Evolutionary conservation across 148 eudicot species (phyloP), one percentile per base, ranked within the genome.

Genomic region (Oxyria digyna): DNA sequence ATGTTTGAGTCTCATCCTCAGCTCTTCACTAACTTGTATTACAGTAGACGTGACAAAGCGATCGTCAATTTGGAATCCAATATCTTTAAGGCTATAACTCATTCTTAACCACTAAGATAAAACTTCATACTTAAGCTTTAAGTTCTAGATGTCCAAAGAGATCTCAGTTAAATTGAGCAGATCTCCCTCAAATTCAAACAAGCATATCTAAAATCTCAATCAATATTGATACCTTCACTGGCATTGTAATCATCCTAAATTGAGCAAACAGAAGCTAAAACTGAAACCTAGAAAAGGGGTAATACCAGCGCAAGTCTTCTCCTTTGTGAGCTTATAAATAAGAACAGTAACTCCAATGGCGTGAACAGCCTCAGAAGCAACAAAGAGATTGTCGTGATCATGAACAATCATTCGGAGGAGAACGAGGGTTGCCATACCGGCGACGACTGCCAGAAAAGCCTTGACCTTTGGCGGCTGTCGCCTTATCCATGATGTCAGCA

Each of bases 391-490:
- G 50, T 92, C 97, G 74, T 92, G 96, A 73, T 92, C 96, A 65
- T 82, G 86, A 0, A 92, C 97, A 45, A 87, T 79, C 20, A 80
- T 72, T 15, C 97, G 77, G 7, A 92, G 78, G 43, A 89, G 27
- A 1, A 85, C 91, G 21, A 92, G 75, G 7, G 91, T 80, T 14
- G 84, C 81, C 93, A 89, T 84, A 15, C 89, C 94, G 32, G 86
- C 67, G 7, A 89, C 83, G 18, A 92, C 96, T 35, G 89, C 97
- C 4, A 92, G 73, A 41, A 92, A 84, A 26, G 91, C 96, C 80
- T 92, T 92, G 69, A 92, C 91, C 84, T 89, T 92, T 6, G 97
- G 94, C 38, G 96, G 96, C 64, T 92, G 97, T 42, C 94, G 73
- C 70, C 68, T n/a, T n/a, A 65, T 17, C 68, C 68, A 65, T 40